Base-by-base conservation (phyloP, 768 basidiomycete genomes). In the Suillus bovinus region DNA sequence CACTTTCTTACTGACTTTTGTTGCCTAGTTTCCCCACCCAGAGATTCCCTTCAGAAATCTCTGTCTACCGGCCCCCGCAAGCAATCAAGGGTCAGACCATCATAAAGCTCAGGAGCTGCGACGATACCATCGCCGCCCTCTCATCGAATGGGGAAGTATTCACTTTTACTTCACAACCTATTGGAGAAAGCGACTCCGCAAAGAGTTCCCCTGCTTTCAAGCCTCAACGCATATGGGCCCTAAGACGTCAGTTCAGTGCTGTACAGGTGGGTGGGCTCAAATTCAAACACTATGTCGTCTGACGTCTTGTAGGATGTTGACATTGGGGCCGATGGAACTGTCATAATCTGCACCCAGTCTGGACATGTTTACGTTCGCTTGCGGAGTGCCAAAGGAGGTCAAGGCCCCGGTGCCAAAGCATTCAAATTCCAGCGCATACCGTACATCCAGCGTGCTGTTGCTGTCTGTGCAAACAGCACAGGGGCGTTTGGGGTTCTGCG, bases 271-370 rank as follows among this genome's bases (percentile, higher is more conserved):
- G 81, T 75, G 46, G 24, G 60, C 14, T 60, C 41, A 34, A 38
- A 59, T 44, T 62, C 29, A 66, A 52, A 13, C 3, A 22, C 14
- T 17, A 9, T 17, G 22, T 24, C 53, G 42, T 39, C 36, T 68
- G n/a, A 65, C 39, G 10, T 56, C n/a, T 38, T 64, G 57, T 67
- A 90, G 88, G 96, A 99, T 68, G 90, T 96, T 10, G 94, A 94
- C 0, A 80, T 98, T 16, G 93, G 94, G 22, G 79, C 87, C 1
- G 94, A 97, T 65, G 93, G 95, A 5, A 85, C 90, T 17, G 84
- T 97, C 69, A 89, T 97, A 70, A 82, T 99, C 52, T 97, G 93
- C 76, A 99, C 96, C 2, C 87, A 91, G 64, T 96, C 96, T 5
- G 96, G 96, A 0, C 95, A 98, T 68, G 95, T 96, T 36, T 98